These are phyloP conservation scores for Sherardia arvensis DNA, from an alignment of 257 asterid species.

Conservation along the genomic window DNA sequence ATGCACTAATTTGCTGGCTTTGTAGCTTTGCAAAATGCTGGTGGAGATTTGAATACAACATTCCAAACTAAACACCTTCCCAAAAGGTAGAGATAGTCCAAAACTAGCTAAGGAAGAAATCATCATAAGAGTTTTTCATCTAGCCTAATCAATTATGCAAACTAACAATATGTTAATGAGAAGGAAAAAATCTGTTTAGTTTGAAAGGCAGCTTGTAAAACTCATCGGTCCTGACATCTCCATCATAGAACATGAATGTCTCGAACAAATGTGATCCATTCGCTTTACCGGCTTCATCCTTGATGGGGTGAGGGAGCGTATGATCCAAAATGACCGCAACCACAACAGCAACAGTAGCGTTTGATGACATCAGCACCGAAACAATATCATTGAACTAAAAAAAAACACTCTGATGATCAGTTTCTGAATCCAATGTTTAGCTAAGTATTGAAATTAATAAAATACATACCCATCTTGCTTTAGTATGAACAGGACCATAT, in stretches of 20 bases:
- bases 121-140: not conserved
- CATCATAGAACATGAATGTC: slow-evolving; percentile 41
- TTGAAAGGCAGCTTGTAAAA: slow-evolving; percentile 51
- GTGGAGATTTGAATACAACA: not conserved
- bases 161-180: not conserved
- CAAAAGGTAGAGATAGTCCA: not conserved
- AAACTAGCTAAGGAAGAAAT: not conserved
- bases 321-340: slow-evolving; percentile 42
- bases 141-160: not conserved
- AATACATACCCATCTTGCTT: slow-evolving; percentile 43
- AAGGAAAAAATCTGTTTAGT: slow-evolving; percentile 53
- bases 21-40: slow-evolving; percentile 9
- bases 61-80: not conserved
- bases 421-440: not conserved
- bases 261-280: slow-evolving; percentile 65
- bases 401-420: not conserved
- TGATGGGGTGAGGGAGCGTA: slow-evolving; percentile 27
- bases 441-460: not conserved
- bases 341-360: slow-evolving; percentile 39
- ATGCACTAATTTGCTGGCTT: slow-evolving; percentile 30
- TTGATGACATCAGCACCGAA: slow-evolving; percentile 41
- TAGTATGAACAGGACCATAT: slow-evolving; percentile 37
- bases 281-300: slow-evolving; percentile 32
- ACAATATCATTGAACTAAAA: slow-evolving; percentile 47
- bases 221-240: slow-evolving; percentile 55